Evolutionary conservation across 768 basidiomycete genomes (phyloP).

Genomic region (Agaricus sinodeliciosus): DNA sequence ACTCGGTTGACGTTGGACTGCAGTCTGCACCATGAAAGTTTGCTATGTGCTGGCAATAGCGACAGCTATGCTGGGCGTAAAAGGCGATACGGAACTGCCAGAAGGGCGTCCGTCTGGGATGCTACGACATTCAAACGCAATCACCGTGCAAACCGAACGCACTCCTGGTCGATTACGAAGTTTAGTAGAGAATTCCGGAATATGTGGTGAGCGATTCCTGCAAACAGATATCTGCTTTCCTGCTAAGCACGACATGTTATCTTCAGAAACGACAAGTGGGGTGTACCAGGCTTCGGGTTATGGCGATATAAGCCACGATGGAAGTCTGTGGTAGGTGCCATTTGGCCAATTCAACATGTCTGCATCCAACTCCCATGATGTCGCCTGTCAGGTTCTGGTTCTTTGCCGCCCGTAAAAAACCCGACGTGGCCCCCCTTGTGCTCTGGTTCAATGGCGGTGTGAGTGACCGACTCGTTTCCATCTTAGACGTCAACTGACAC

Average conservation of each 20-base stretch:
- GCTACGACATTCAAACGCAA: neutral
- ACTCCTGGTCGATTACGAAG: constrained; percentile 24
- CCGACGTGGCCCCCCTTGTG: constrained; percentile 53
- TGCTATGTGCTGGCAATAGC: too few species aligned
- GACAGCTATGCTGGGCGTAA: too few species aligned
- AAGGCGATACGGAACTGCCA: too few species aligned
- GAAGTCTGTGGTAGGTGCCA: constrained; percentile 47
- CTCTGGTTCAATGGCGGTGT: constrained; percentile 66
- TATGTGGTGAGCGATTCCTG: constrained; percentile 38
- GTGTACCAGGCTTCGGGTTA: constrained; percentile 61
- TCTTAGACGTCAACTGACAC: neutral
- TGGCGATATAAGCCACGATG: constrained; percentile 44
- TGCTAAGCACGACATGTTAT: neutral
- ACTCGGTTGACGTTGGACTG: too few species aligned
- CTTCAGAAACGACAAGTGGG: constrained; percentile 49
- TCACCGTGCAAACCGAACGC: neutral
- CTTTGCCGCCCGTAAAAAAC: constrained; percentile 56
- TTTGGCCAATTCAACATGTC: neutral
- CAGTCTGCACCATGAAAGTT: too few species aligned
- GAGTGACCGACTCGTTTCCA: constrained; percentile 13
- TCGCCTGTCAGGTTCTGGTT: constrained; percentile 52
- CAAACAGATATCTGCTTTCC: neutral
- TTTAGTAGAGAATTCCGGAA: constrained; percentile 54
- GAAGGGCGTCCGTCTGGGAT: neutral
- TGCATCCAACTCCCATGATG: neutral